Evolutionary conservation across 495 filamentous ascomycete species (phyloP), one percentile per base, ranked within the genome.

Genomic region (Echria macrotheca): DNA sequence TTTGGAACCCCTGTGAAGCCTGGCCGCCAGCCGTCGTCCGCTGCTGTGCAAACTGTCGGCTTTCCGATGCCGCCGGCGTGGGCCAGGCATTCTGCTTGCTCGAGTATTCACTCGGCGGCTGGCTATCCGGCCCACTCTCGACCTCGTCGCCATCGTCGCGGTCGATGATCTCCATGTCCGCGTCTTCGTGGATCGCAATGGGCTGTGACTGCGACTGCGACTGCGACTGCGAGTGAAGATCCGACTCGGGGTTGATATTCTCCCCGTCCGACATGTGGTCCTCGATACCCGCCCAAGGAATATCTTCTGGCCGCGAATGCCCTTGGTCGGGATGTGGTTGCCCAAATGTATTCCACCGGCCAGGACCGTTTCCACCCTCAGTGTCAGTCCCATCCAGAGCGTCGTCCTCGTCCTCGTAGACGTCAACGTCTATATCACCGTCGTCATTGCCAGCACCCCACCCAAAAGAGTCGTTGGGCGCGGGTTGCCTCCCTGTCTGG

Each of bases 261-360:
- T 75, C 72, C 1, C 54, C 60, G 35, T 69, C 64, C 2, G 56
- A 58, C 60, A 64, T 63, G n/a, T 51, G 45, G 39, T 74, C 70
- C 38, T 72, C 70, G 36, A 74, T 70, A 9, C 70, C 71, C 0
- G 50, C 58, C 69, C 71, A 70, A 10, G 61, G 61, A 5, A 71
- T 65, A 19, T 76, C 73, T 46, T 73, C 68, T 2, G 69, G 67
- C 29, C 54, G 44, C 12, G 36, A 25, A 19, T 29, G 23, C 15
- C 17, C 26, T 26, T 17, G 50, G 29, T 24, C 39, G n/a, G n/a
- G n/a, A n/a, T n/a, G n/a, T n/a, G n/a, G n/a, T 23, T 45, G 47
- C 11, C 31, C 47, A 17, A 51, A 42, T 3, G 50, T 46, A n/a
- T 60, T 31, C 53, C 50, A 51, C 1, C 21, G 31, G 8, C 5